These are phyloP conservation scores for Acacia pycnantha DNA, from an alignment of 331 rosid genomes.

Conservation along the genomic window DNA sequence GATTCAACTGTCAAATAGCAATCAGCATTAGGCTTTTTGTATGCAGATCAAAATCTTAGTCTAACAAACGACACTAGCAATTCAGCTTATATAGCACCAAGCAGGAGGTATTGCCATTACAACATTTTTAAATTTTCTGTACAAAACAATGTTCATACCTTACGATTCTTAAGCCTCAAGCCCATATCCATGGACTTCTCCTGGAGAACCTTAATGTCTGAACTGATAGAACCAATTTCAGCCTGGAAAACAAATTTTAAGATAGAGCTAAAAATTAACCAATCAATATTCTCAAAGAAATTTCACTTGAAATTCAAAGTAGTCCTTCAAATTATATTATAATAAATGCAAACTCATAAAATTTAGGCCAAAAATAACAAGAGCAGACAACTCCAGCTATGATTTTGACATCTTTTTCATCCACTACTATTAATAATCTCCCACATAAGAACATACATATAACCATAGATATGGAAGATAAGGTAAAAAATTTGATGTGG, in stretches of 20 bases:
- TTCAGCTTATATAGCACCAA: background rate
- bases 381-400: too few species aligned
- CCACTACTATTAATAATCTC: constrained; percentile 3
- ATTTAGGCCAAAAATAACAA: background rate
- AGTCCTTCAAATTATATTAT: constrained; percentile 15
- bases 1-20: constrained; percentile 14
- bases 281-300: constrained; percentile 13
- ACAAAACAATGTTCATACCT: constrained; percentile 51
- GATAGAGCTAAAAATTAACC: constrained; percentile 17
- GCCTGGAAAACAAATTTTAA: constrained; percentile 44
- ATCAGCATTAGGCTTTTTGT: constrained; percentile 14
- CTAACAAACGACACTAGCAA: background rate
- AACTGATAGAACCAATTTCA: constrained; percentile 91
- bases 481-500: background rate
- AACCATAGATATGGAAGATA: background rate
- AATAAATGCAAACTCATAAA: background rate
- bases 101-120: constrained; percentile 5
- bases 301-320: background rate
- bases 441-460: background rate
- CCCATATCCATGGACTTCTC: constrained; percentile 99
- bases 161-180: constrained; percentile 91
- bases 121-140: background rate
- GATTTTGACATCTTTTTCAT: background rate
- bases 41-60: background rate
- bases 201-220: constrained; percentile 91